phyloP scores from a whole-genome alignment of 2,329 filamentous ascomycete species.

The Scopulariopsis brevicaulis region DNA sequence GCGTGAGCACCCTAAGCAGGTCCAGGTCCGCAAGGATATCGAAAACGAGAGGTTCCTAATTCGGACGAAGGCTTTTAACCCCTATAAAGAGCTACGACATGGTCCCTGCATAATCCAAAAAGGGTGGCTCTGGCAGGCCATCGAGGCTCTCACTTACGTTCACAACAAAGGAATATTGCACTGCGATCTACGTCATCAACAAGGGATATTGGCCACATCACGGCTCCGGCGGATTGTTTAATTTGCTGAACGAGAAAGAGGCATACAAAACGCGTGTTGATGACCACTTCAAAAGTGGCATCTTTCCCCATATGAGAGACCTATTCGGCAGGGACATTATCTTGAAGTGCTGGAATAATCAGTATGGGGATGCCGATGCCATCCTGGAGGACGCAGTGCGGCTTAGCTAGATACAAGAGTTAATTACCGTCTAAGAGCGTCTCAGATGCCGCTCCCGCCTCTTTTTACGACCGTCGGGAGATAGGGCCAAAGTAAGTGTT shows the following conservation, averaged over 20 bases:
- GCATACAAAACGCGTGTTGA: neutral
- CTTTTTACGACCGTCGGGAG: too few relatives aligned
- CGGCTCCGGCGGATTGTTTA: neutral
- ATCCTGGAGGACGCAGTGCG: neutral
- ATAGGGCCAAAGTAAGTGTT: too few relatives aligned
- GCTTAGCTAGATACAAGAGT: neutral
- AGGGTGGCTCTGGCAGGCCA: too few relatives aligned
- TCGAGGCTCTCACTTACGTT: too few relatives aligned
- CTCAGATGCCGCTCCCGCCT: neutral
- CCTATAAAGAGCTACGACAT: too few relatives aligned
- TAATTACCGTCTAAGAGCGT: too few relatives aligned
- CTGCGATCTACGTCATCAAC: constrained; percentile 10
- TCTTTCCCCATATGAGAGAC: neutral
- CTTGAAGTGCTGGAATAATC: neutral
- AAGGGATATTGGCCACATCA: constrained; percentile 9
- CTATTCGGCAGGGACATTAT: neutral
- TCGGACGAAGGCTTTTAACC: too few relatives aligned
- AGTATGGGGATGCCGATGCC: neutral
- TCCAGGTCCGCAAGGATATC: too few relatives aligned
- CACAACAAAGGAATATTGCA: too few relatives aligned
- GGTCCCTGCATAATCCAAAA: too few relatives aligned
- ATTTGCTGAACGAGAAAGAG: neutral
- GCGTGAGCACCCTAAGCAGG: too few relatives aligned
- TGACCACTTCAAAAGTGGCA: neutral
- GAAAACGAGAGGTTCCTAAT: too few relatives aligned